Conservation (phyloP, 2,329 filamentous ascomycete genomes). For the Colletotrichum godetiae region DNA sequence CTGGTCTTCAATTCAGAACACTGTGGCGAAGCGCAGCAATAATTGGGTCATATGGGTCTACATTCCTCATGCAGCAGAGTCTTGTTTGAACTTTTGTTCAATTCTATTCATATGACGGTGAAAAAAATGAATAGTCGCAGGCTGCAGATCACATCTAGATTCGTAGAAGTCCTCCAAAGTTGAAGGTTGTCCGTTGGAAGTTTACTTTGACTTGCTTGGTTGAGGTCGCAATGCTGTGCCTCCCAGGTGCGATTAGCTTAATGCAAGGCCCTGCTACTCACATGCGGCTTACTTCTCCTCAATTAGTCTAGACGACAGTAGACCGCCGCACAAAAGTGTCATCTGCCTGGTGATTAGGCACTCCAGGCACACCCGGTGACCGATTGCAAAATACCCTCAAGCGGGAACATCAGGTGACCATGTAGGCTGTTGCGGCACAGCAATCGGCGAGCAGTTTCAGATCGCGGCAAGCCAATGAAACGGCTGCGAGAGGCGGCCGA, state of each 20-base stretch:
- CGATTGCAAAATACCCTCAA: background rate
- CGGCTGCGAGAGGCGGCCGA: background rate
- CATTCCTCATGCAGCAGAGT: background rate
- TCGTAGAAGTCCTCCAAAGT: background rate
- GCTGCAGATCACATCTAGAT: background rate
- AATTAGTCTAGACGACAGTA: conserved; percentile 2
- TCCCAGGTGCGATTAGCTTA: background rate
- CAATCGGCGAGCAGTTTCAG: background rate
- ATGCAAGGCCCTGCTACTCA: background rate
- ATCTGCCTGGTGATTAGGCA: background rate
- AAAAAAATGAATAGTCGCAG: background rate
- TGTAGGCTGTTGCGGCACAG: conserved; percentile 2
- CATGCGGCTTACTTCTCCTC: background rate
- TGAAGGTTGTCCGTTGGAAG: background rate
- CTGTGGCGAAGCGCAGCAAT: conserved; percentile 14
- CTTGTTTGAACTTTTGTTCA: background rate
- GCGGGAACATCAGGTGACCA: conserved; percentile 2
- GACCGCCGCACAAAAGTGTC: background rate
- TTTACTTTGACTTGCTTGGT: background rate
- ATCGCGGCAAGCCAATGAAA: background rate
- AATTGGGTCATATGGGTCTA: background rate
- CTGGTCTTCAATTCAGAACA: background rate
- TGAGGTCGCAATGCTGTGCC: background rate
- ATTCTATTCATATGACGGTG: background rate
- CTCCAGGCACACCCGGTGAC: background rate